Evolutionary conservation across 257 asterid genomes (phyloP), one percentile per base, ranked within the genome.

Genomic region (Agastache rugosa): DNA sequence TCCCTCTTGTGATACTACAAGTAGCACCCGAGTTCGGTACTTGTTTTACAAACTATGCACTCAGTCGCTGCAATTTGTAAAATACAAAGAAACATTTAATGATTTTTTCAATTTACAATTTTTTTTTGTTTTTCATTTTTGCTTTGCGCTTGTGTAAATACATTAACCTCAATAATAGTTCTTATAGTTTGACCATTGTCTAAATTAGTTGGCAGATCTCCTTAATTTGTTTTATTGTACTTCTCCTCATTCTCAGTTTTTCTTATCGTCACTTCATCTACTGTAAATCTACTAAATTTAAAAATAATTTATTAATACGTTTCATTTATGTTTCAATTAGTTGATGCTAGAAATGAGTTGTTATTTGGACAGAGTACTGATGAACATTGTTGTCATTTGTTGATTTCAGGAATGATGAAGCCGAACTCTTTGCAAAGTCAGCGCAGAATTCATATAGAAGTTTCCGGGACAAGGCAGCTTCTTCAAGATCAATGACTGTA

Each of bases 401-500:
- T 47, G 41, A 74, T 55, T 79, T 84, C 84, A 94, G 99, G 80
- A 73, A 90, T 34, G 98, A 94, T 76, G 97, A 94, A 86, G 99
- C 91, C 11, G 96, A 92, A 82, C 91, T 92, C 47, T 94, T 94
- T 86, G 91, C 96, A 48, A 92, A 90, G 81, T 92, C 97, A 41
- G 97, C 97, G 41, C 79, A 82, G 83, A 82, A 83, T 81, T 89
- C 95, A 70, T 94, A 94, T 79, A 80, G 76, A 85, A 88, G 91
- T 65, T 94, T 94, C 65, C 81, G 99, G 45, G 93, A 94, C 84
- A 94, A 94, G 83, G 97, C 97, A 60, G 99, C 99, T 69, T 82
- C 92, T 69, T 94, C 97, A 56, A 89, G 99, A 92, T 92, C 96
- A 75, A 92, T 94, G 97, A 82, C 82, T 82, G 99, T 92, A 94